Evolutionary conservation across 441 rosid genomes (phyloP), one percentile per base, ranked within the genome.

Genomic region (Geranium incanum): DNA sequence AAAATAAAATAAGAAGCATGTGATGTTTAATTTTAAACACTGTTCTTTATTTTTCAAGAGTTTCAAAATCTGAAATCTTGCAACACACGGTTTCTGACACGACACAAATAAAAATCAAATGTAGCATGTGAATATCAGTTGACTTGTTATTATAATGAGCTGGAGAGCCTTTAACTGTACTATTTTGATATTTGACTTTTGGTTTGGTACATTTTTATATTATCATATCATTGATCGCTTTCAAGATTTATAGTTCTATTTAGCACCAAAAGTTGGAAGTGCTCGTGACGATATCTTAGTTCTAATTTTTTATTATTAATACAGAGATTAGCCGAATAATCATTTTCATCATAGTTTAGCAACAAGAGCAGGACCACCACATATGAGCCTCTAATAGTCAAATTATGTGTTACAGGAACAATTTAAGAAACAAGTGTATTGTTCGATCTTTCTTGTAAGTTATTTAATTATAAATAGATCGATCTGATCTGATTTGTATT

Each of bases 131-230:
- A 48, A 1, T 13, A 48, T 11, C n/a, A 3, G 55, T 11, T 48
- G 55, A 48, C 55, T 48, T 48, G 15, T 48, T n/a, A 48, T 12
- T 48, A 4, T 8, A 48, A 48, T 48, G 55, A 48, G 55, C 55
- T 48, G 55, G 55, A 6, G 50, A 12, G 50, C 50, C 50, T 48
- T 48, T 48, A 7, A 15, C 0, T 48, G 55, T 48, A 48, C n/a
- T 48, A 48, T 48, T 48, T 48, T 48, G 55, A 48, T 48, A 48
- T 48, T 48, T 48, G 55, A 48, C 55, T 48, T 48, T 48, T 15
- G n/a, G n/a, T 48, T 11, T 48, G n/a, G 55, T 13, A 48, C 3
- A 48, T 48, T 48, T 48, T 48, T 28, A 28, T 28, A 28, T 28
- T 28, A 28, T 28, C 33, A 28, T 28, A 28, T 28, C 33, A 28